These are phyloP conservation scores for Domatiomyces catenatus DNA, from an alignment of 2,329 filamentous ascomycete species.

Conservation along the genomic window DNA sequence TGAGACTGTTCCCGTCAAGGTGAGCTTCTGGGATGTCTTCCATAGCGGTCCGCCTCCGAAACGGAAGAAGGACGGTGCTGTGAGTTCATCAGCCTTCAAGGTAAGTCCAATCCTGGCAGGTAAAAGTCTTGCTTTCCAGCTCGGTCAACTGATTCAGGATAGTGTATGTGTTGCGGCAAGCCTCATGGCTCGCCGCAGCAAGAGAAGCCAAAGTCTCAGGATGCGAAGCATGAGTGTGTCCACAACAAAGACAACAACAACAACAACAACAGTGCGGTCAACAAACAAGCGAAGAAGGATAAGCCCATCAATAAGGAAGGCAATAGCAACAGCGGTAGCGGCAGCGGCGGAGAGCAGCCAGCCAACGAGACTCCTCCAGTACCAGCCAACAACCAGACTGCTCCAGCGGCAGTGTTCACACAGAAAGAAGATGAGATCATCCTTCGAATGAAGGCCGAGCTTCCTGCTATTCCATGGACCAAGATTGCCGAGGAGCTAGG, in stretches of 20 bases:
- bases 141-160: background rate
- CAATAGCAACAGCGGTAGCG: background rate
- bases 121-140: background rate
- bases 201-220: constrained; percentile 1
- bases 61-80: constrained; percentile 7
- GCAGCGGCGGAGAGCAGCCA: background rate
- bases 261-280: constrained; percentile 1
- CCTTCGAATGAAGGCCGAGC: constrained; percentile 16
- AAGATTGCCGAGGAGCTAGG: constrained; percentile 10
- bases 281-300: background rate
- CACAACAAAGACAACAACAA: constrained; percentile 4
- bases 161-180: constrained; percentile 13
- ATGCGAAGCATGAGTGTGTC: constrained; percentile 1
- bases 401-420: constrained; percentile 3
- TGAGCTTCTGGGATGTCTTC: constrained; percentile 16
- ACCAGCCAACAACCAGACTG: background rate
- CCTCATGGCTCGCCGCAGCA: constrained; percentile 1
- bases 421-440: constrained; percentile 16
- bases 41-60: constrained; percentile 10
- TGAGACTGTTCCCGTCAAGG: constrained; percentile 9
- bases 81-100: background rate
- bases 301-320: background rate
- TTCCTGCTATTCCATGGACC: constrained; percentile 12
- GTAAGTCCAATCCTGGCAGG: background rate
- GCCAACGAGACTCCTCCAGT: constrained; percentile 4